phyloP scores from a whole-genome alignment of 345 rosid genomes.

The thale cress (Arabidopsis thaliana) region TAIR10.1 NC_003075.7:12284001-12284500 shows the following conservation, averaged over 20 bases:
- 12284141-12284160: constrained; percentile 81
- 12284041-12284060: constrained; percentile 19
- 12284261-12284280: constrained; percentile 71
- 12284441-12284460: background rate
- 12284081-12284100: constrained; percentile 7
- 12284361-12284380: background rate
- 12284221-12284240: constrained; percentile 57
- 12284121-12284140: constrained; percentile 71
- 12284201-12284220: constrained; percentile 82
- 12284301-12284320: constrained; percentile 87
- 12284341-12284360: constrained; percentile 31
- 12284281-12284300: constrained; percentile 82
- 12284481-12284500: constrained; percentile 8
- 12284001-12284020: constrained; percentile 1
- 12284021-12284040: constrained; percentile 6
- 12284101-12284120: constrained; percentile 69
- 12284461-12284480: constrained; percentile 5
- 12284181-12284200: constrained; percentile 64
- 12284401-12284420: constrained; percentile 4
- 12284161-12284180: constrained; percentile 79
- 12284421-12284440: background rate
- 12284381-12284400: background rate
- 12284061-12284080: background rate
- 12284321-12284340: constrained; percentile 39
- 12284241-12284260: constrained; percentile 71